These are phyloP conservation scores for Phalaenopsis aphrodite DNA, from an alignment of 106 monocot species.

Conservation along the genomic window DNA sequence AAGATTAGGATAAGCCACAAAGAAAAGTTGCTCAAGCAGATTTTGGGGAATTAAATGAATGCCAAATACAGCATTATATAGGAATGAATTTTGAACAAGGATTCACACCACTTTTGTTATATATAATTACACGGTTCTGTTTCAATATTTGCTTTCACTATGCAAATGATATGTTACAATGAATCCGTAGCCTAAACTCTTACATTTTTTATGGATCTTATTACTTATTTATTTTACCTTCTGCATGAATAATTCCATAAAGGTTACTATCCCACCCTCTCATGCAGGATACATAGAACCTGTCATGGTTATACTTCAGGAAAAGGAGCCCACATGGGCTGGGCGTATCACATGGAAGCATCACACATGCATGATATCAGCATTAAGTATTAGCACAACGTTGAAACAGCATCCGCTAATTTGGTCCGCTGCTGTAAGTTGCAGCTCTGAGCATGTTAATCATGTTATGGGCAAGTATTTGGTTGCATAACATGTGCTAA, in stretches of 20 bases:
- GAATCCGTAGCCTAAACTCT: neutral
- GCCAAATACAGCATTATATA: neutral
- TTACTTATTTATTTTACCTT: neutral
- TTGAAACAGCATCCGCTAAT: slow-evolving; percentile 92
- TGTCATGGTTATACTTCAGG: slow-evolving; percentile 90
- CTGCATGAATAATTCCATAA: neutral
- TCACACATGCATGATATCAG: slow-evolving; percentile 92
- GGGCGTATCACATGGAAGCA: slow-evolving; percentile 89
- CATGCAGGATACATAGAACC: slow-evolving; percentile 90
- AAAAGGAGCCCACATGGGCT: slow-evolving; percentile 93
- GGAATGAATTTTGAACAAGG: neutral
- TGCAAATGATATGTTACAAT: neutral
- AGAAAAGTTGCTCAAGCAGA: neutral
- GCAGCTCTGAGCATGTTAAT: neutral
- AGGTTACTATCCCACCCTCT: neutral
- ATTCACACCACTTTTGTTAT: neutral
- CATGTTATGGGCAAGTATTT: neutral
- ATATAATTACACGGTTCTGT: neutral
- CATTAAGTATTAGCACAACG: slow-evolving; percentile 82
- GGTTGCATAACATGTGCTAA: neutral
- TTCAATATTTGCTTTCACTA: neutral
- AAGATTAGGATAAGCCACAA: neutral
- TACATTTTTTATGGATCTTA: neutral
- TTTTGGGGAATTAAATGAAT: neutral
- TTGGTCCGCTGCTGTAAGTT: slow-evolving; percentile 93